Conservation (phyloP, 257 asterid genomes). For the Scutellaria minor region DNA sequence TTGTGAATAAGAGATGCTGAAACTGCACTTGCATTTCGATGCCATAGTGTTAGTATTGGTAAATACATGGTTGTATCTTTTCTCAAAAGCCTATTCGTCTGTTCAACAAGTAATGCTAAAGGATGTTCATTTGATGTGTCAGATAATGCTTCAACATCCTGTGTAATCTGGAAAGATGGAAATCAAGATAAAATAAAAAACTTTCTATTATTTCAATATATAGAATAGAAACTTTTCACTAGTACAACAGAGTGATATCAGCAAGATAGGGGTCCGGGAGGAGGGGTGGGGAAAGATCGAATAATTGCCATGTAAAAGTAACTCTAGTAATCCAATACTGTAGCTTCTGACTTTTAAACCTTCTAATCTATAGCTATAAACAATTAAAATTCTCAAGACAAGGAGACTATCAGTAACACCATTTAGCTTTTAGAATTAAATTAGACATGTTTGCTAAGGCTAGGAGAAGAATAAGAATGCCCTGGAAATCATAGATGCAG, state of each 20-base stretch:
- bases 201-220: constrained; percentile 23
- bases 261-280: neutral
- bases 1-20: too few relatives aligned
- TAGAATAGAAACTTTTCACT: constrained; percentile 1
- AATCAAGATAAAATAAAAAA: constrained; percentile 35
- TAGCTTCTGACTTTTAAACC: neutral
- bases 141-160: neutral
- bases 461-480: constrained; percentile 13
- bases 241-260: constrained; percentile 5
- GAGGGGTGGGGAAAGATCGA: neutral
- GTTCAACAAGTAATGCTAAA: too few relatives aligned
- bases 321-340: neutral
- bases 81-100: too few relatives aligned
- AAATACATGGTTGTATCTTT: too few relatives aligned
- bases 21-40: too few relatives aligned
- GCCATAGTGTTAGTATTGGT: too few relatives aligned
- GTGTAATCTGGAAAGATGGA: constrained; percentile 61
- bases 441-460: neutral
- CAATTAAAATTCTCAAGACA: neutral
- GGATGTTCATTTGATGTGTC: too few relatives aligned
- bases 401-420: too few relatives aligned
- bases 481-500: too few relatives aligned
- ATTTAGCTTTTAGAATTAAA: constrained; percentile 13
- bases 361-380: neutral
- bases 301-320: constrained; percentile 7